phyloP scores from a whole-genome alignment of 257 asterid genomes.

The Orobanche coerulescens region DNA sequence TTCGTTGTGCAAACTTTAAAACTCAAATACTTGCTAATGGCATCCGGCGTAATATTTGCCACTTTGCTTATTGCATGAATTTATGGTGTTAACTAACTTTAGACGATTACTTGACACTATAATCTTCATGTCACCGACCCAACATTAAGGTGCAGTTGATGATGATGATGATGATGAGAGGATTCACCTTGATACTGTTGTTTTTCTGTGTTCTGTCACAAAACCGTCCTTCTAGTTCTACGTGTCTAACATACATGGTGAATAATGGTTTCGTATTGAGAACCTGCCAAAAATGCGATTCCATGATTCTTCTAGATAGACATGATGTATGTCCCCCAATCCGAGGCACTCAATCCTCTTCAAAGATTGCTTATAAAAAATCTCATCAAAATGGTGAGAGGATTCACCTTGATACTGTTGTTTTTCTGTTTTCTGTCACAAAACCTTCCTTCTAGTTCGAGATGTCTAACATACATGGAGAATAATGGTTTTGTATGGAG shows the following conservation, averaged over 20 bases:
- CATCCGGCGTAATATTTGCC: too few relatives aligned
- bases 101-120: too few relatives aligned
- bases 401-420: background rate
- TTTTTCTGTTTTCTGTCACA: background rate
- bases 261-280: background rate
- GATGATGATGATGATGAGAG: too few relatives aligned
- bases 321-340: too few relatives aligned
- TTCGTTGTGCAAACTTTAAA: background rate
- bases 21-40: background rate
- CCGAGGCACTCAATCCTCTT: background rate
- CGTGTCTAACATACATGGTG: background rate
- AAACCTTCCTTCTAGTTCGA: background rate
- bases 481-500: background rate
- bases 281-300: background rate
- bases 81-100: too few relatives aligned
- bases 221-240: background rate
- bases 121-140: too few relatives aligned
- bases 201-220: background rate
- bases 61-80: too few relatives aligned
- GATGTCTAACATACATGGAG: background rate
- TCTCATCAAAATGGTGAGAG: background rate
- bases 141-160: too few relatives aligned
- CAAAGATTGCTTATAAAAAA: background rate
- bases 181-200: background rate
- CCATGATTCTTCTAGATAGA: background rate